Evolutionary conservation across 2,329 filamentous ascomycete genomes (phyloP).

Genomic region (Fusarium temperatum): DNA sequence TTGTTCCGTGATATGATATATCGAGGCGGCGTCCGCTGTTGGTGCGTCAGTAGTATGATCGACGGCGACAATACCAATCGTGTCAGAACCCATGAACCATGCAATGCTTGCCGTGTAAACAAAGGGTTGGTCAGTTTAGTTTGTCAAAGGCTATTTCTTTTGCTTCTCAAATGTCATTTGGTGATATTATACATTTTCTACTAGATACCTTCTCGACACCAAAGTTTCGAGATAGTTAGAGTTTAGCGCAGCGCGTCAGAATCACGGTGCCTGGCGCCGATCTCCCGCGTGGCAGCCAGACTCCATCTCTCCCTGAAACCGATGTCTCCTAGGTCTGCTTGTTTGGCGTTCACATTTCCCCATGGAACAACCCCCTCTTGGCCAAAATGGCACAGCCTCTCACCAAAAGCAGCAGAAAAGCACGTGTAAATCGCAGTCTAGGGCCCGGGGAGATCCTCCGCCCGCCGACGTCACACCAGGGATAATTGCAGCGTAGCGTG

Average conservation of each 20-base stretch:
- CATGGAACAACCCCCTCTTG: no score
- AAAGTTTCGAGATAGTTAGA: background rate
- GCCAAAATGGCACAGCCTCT: background rate
- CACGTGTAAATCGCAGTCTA: background rate
- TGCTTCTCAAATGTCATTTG: rapidly evolving
- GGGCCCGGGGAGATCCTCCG: background rate
- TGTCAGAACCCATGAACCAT: background rate
- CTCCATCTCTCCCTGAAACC: no score
- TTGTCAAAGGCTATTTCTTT: rapidly evolving
- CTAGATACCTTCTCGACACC: no score
- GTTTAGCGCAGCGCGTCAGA: background rate
- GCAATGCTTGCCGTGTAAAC: background rate
- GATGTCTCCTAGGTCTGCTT: background rate
- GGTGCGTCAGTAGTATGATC: background rate
- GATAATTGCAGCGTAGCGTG: background rate
- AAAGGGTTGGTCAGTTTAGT: rapidly evolving
- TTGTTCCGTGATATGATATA: background rate
- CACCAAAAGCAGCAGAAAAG: background rate
- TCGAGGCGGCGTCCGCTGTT: background rate
- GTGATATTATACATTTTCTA: no score
- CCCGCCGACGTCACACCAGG: background rate
- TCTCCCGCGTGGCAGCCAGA: background rate
- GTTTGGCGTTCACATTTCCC: no score
- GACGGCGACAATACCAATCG: background rate
- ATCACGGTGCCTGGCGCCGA: background rate